Percentiles rank a stretch among this genome's conserved stretches.
Conservation (phyloP, 1,139 yeast species). For the Nakaseomyces bracarensis region DNA sequence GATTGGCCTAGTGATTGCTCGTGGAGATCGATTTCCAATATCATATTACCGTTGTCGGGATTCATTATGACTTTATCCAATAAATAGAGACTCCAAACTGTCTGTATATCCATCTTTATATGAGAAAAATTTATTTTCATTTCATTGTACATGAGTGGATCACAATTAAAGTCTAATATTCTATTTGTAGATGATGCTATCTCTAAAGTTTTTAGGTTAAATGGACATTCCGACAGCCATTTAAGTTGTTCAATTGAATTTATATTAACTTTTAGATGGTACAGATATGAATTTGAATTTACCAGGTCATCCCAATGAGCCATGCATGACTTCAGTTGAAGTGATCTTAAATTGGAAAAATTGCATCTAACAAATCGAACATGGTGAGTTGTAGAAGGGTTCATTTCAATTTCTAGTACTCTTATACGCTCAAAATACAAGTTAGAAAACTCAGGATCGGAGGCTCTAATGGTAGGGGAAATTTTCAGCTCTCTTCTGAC, state of each 20-base stretch:
- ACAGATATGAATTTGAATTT: constrained; percentile 10
- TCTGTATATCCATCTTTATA: constrained; percentile 11
- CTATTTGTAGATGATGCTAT: constrained; percentile 10
- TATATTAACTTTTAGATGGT: constrained; percentile 14
- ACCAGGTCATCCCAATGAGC: constrained; percentile 21
- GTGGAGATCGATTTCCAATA: constrained; percentile 13
- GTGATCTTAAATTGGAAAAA: constrained; percentile 13
- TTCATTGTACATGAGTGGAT: constrained; percentile 1
- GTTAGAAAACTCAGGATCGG: constrained; percentile 15
- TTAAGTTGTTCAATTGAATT: constrained; percentile 15
- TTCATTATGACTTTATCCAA: constrained; percentile 16
- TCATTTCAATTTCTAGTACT: constrained; percentile 12
- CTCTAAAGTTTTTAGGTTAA: constrained; percentile 11
- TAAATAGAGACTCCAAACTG: constrained; percentile 16
- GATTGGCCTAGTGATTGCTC: constrained; percentile 12
- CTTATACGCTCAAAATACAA: constrained; percentile 17
- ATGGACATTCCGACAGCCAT: constrained; percentile 21
- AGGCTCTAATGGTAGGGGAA: constrained; percentile 15
- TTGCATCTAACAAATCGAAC: constrained; percentile 17
- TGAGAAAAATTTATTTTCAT: constrained; percentile 5
- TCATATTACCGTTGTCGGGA: not conserved
- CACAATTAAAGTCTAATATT: constrained; percentile 11
- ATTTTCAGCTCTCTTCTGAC: constrained; percentile 14
- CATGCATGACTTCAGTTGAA: constrained; percentile 14
- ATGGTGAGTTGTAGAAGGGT: constrained; percentile 11